A percentile compares a stretch with the other conserved stretches of the same genome.
phyloP scores from a whole-genome alignment of 768 basidiomycete genomes.

The Trametes cinnabarina region DNA sequence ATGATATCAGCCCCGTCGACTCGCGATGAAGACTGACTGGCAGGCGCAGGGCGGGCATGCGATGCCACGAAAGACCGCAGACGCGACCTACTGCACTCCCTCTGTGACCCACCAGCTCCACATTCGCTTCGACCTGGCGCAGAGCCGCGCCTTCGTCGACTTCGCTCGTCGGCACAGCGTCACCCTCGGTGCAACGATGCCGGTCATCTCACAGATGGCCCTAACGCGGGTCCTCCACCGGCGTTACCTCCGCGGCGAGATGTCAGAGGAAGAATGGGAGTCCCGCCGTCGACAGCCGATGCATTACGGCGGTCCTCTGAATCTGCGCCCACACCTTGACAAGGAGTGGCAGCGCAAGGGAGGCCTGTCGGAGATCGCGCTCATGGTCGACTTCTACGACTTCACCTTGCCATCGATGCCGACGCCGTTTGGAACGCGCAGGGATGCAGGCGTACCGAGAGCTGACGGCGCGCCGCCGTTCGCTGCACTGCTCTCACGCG shows the following conservation, averaged over 20 bases:
- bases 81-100: constrained; percentile 24
- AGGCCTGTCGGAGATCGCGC: constrained; percentile 42
- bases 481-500: constrained; percentile 40
- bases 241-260: constrained; percentile 46
- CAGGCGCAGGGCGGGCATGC: constrained; percentile 53
- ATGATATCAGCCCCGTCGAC: not conserved
- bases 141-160: constrained; percentile 33
- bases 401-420: constrained; percentile 50
- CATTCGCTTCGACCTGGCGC: constrained; percentile 29
- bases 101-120: constrained; percentile 34
- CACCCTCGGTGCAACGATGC: constrained; percentile 51
- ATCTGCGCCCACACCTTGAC: constrained; percentile 50
- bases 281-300: constrained; percentile 48
- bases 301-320: constrained; percentile 48
- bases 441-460: constrained; percentile 28
- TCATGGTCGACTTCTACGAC: constrained; percentile 43
- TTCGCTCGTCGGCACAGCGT: constrained; percentile 42
- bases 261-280: constrained; percentile 52
- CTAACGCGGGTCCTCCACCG: constrained; percentile 50
- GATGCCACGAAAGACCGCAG: constrained; percentile 43
- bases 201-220: constrained; percentile 51
- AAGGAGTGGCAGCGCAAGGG: constrained; percentile 44
- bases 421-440: constrained; percentile 26
- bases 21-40: too few relatives aligned
- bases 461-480: constrained; percentile 42